A percentile compares a stretch with the other conserved stretches of the same genome.
Conservation (phyloP, 1,284 basidiomycete genomes). For the Heterobasidion parviporum region DNA sequence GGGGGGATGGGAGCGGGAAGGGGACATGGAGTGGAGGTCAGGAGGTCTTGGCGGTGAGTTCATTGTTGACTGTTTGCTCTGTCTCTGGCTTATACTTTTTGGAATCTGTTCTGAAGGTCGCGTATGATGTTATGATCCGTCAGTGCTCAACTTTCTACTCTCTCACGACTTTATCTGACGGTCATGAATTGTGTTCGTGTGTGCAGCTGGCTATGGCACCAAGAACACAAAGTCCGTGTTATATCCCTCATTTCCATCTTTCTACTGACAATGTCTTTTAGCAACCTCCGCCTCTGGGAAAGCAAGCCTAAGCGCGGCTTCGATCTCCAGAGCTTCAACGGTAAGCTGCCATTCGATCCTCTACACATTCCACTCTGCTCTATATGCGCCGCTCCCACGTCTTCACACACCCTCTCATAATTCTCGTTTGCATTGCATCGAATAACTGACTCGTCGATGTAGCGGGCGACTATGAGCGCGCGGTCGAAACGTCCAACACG, state of each 20-base stretch:
- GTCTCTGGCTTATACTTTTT: too few relatives aligned
- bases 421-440: not conserved
- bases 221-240: slow-evolving; percentile 51
- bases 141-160: not conserved
- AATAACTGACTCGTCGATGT: slow-evolving; percentile 5
- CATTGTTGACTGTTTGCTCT: too few relatives aligned
- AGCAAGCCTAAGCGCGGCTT: slow-evolving; percentile 87
- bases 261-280: not conserved
- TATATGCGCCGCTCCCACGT: too few relatives aligned
- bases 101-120: slow-evolving; percentile 18
- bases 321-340: slow-evolving; percentile 88
- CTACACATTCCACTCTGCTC: not conserved
- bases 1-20: slow-evolving; percentile 41
- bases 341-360: slow-evolving; percentile 24
- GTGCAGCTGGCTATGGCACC: slow-evolving; percentile 60
- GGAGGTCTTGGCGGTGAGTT: slow-evolving; percentile 67
- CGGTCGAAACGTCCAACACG: slow-evolving; percentile 79
- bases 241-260: not conserved
- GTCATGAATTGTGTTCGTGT: not conserved
- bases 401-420: too few relatives aligned
- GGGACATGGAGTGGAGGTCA: slow-evolving; percentile 84
- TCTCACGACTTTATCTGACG: not conserved
- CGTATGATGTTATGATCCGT: slow-evolving; percentile 84
- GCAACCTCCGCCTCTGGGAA: slow-evolving; percentile 73
- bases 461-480: slow-evolving; percentile 87